These are phyloP conservation scores for Speleostelium caveatum DNA, from an alignment of 78 protist species.

Conservation along the genomic window DNA sequence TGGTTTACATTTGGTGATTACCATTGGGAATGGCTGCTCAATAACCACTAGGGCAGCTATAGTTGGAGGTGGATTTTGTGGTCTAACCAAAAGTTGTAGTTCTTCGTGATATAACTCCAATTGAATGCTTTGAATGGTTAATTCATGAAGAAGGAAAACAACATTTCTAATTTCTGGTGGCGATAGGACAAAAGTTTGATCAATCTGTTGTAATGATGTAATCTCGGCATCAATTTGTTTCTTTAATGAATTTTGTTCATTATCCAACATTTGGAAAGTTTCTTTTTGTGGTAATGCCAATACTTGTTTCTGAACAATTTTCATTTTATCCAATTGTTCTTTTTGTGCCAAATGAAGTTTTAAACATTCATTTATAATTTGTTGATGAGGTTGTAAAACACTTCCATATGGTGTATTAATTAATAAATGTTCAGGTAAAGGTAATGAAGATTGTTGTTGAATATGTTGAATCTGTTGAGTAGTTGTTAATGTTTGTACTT, in stretches of 20 bases:
- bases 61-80: conserved; percentile 75
- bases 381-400: conserved; percentile 75
- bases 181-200: conserved; percentile 66
- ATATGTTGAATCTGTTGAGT: neutral
- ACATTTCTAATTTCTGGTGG: conserved; percentile 66
- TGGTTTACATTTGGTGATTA: conserved; percentile 80
- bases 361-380: conserved; percentile 63
- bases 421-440: conserved; percentile 59
- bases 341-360: conserved; percentile 71
- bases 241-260: conserved; percentile 69
- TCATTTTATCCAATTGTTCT: conserved; percentile 76
- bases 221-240: conserved; percentile 72
- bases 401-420: conserved; percentile 65
- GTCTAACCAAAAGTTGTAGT: conserved; percentile 55
- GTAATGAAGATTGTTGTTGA: conserved; percentile 13
- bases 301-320: conserved; percentile 67
- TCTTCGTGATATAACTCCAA: conserved; percentile 80
- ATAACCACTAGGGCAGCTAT: conserved; percentile 76
- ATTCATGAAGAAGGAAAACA: conserved; percentile 56
- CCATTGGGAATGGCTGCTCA: conserved; percentile 83
- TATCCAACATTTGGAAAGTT: conserved; percentile 71
- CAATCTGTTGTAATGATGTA: conserved; percentile 57
- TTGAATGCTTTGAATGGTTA: conserved; percentile 71
- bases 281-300: conserved; percentile 74
- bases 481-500: neutral